Percentiles rank a stretch among this genome's conserved stretches.
Evolutionary conservation across 106 monocot genomes (phyloP).

Genomic region (Dendrobium huoshanense): DNA sequence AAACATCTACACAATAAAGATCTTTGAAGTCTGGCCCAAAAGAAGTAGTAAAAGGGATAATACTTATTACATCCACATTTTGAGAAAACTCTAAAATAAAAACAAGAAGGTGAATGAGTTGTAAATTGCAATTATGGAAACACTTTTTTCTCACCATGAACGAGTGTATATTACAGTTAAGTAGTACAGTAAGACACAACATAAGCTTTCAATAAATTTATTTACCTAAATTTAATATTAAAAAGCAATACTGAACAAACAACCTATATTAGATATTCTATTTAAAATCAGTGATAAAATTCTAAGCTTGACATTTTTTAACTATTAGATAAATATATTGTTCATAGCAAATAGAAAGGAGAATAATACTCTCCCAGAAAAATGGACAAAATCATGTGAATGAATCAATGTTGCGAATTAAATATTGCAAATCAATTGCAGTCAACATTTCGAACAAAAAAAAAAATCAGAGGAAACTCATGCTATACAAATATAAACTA

Average conservation of each 20-base stretch:
- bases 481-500: too few relatives aligned
- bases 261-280: background rate
- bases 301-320: too few relatives aligned
- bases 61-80: conserved; percentile 20
- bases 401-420: too few relatives aligned
- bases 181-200: conserved; percentile 49
- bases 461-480: too few relatives aligned
- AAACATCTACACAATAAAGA: conserved; percentile 1
- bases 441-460: too few relatives aligned
- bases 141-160: conserved; percentile 22
- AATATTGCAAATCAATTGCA: too few relatives aligned
- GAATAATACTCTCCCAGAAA: background rate
- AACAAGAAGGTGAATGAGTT: background rate
- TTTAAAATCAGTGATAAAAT: background rate
- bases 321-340: background rate
- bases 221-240: conserved; percentile 19
- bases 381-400: background rate
- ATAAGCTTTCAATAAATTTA: conserved; percentile 42
- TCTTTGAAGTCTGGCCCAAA: conserved; percentile 39
- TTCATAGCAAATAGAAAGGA: background rate
- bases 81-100: background rate
- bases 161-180: conserved; percentile 37
- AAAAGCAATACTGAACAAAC: background rate
- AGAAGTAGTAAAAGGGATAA: conserved; percentile 47
- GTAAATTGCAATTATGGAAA: background rate